These are phyloP conservation scores for Rhytidiadelphus loreus DNA, from an alignment of 225 moss, liverwort and hornwort species.

Conservation along the genomic window DNA sequence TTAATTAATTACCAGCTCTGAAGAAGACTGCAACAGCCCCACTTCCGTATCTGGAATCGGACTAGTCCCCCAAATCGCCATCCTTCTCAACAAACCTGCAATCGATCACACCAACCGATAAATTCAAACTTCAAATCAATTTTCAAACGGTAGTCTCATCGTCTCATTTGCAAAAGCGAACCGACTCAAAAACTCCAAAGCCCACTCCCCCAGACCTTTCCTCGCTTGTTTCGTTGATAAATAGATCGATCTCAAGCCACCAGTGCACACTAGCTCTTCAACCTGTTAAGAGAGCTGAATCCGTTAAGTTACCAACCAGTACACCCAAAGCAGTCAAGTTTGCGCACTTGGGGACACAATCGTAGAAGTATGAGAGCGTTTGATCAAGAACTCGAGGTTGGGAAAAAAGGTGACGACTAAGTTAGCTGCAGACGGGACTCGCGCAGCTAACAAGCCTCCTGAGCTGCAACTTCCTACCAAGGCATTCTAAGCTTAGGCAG, in stretches of 20 bases:
- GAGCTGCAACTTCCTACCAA: neutral
- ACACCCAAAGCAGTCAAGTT: neutral
- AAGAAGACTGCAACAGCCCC: neutral
- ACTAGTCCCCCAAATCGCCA: neutral
- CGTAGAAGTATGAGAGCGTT: neutral
- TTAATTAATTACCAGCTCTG: neutral
- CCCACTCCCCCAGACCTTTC: neutral
- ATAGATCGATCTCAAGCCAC: neutral
- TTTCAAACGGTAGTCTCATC: neutral
- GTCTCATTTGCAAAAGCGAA: neutral
- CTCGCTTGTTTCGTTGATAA: neutral
- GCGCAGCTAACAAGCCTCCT: neutral
- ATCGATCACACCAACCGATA: neutral
- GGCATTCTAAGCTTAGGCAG: neutral
- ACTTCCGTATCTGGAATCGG: conserved; percentile 11
- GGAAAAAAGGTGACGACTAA: neutral
- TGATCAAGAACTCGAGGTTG: neutral
- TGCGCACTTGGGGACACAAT: neutral
- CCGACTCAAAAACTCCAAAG: neutral
- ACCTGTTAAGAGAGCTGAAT: neutral
- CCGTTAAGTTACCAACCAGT: neutral
- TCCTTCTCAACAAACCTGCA: neutral
- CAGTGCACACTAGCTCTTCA: neutral
- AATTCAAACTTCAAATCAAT: neutral
- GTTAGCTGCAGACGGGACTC: neutral